Evolutionary conservation across 1,139 yeast genomes (phyloP).

Genomic region (Casaregolazyma suthepensis): DNA sequence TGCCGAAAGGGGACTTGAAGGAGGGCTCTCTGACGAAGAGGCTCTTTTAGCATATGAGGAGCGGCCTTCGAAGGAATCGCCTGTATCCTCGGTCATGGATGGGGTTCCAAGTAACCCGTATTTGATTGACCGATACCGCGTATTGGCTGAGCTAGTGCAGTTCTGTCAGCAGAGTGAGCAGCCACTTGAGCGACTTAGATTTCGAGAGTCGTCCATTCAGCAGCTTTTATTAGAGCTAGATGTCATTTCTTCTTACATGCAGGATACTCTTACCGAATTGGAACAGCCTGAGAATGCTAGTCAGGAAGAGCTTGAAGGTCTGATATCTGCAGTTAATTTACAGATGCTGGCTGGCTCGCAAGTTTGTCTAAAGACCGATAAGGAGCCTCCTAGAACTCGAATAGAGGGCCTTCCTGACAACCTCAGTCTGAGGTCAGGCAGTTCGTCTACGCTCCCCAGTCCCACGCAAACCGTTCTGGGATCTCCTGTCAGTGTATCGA

Average conservation of each 20-base stretch:
- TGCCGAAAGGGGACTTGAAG: constrained; percentile 34
- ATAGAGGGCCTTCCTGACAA: background rate
- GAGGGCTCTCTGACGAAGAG: background rate
- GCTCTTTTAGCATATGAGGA: constrained; percentile 6
- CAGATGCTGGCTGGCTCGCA: background rate
- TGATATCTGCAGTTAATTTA: background rate
- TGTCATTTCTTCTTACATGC: background rate
- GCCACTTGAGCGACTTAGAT: background rate
- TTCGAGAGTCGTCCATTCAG: background rate
- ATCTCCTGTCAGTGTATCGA: background rate
- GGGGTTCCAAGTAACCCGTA: constrained; percentile 32
- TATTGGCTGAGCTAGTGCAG: constrained; percentile 27
- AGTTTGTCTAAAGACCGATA: background rate
- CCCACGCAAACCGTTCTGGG: background rate
- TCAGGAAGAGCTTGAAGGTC: constrained; percentile 6
- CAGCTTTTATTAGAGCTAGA: background rate
- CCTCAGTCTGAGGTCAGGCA: background rate
- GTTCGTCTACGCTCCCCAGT: background rate
- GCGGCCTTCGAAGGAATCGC: constrained; percentile 25
- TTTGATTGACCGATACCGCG: constrained; percentile 31
- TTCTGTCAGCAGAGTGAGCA: constrained; percentile 18
- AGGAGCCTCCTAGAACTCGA: background rate
- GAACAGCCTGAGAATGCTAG: constrained; percentile 11
- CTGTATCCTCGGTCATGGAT: constrained; percentile 26
- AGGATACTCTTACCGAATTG: background rate